Evolutionary conservation across 202 grass and related monocot genomes (phyloP), one percentile per base, ranked within the genome.

Genomic region (Zoysia matrella): DNA sequence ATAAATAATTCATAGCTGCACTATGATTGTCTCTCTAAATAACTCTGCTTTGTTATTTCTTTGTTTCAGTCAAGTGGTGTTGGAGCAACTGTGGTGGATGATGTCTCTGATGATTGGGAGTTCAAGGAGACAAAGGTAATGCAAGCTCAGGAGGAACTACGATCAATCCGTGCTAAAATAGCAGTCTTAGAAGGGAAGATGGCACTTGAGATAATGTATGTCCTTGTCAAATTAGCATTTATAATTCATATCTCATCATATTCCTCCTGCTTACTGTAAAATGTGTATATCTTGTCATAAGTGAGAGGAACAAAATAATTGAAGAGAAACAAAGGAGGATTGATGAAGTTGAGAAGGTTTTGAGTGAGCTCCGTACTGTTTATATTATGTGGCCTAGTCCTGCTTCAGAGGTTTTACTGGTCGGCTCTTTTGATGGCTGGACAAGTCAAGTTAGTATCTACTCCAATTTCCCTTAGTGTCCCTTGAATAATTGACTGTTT

Each of bases 391-490:
- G 96, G 96, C 78, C 93, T 72, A 94, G 86, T 74, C 79, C 91
- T 89, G 93, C 93, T 84, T 93, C 77, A 79, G 93, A 99, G 82
- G 96, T 96, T 87, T 78, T 96, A 69, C 43, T 99, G 57, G 67
- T 84, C 45, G 96, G 96, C 7, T 99, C 96, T 70, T 99, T 99
- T 80, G 91, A 99, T 82, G 96, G 96, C 67, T 99, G 96, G 96
- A 96, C 89, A 67, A 92, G 53, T 71, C 87, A 90, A 86, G 96
- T 99, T 49, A 72, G 74, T 66, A 22, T 60, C 71, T 79, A 11
- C 67, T 63, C 56, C 14, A 47, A 82, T 22, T 74, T 30, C 22
- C 22, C 22, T 30, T 36, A 75, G n/a, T 70, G 41, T 77, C 87
- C 44, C 4, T 11, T 71, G 52, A 56, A 76, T 48, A 63, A 60